Conservation (phyloP, 2,329 filamentous ascomycete genomes). For the Neonectria faginata region DNA sequence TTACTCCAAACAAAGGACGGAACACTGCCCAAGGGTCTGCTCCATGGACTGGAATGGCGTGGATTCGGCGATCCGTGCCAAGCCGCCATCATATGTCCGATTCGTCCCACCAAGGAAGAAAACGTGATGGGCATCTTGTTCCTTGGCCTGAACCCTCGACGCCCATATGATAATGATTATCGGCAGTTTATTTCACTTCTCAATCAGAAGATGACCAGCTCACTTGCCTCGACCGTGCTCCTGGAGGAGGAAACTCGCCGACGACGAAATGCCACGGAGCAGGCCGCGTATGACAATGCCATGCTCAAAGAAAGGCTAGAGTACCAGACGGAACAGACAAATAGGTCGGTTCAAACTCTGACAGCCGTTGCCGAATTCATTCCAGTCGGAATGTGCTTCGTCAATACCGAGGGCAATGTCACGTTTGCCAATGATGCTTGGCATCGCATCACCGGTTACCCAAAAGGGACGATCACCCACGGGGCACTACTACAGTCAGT, state of each 20-base stretch:
- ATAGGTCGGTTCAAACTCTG: constrained; percentile 72
- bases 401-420: constrained; percentile 72
- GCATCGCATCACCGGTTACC: constrained; percentile 63
- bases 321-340: constrained; percentile 62
- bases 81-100: constrained; percentile 76
- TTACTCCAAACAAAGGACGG: constrained; percentile 59
- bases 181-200: constrained; percentile 71
- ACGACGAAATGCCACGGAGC: constrained; percentile 59
- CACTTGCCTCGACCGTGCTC: constrained; percentile 76
- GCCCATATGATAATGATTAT: constrained; percentile 81
- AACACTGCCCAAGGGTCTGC: constrained; percentile 67
- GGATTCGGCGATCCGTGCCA: constrained; percentile 74
- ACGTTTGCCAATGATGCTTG: constrained; percentile 79
- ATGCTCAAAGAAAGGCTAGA: constrained; percentile 75
- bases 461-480: constrained; percentile 48
- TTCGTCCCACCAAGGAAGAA: constrained; percentile 74
- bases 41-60: constrained; percentile 70
- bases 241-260: constrained; percentile 77
- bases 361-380: constrained; percentile 78
- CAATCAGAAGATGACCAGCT: constrained; percentile 71
- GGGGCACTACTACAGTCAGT: constrained; percentile 58
- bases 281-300: constrained; percentile 75
- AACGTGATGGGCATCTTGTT: constrained; percentile 75
- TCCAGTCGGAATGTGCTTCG: constrained; percentile 80
- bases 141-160: constrained; percentile 76